phyloP scores from a whole-genome alignment of 257 asterid species.

The Coffea canephora region DNA sequence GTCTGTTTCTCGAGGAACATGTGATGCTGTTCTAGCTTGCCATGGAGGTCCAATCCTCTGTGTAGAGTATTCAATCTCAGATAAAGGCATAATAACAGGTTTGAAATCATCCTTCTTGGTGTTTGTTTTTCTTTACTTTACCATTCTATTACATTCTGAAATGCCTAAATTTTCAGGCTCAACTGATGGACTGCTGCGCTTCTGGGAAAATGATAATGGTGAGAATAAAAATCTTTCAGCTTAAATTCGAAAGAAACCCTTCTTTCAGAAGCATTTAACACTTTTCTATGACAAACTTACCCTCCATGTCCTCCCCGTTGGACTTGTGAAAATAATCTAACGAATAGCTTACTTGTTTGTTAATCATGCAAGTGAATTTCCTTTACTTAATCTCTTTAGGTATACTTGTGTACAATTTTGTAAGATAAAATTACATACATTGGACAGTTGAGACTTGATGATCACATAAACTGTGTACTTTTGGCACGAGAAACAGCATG shows the following conservation, averaged over 20 bases:
- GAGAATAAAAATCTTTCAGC: conserved; percentile 26
- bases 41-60: conserved; percentile 91
- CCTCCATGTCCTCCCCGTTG: neutral
- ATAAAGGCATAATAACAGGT: conserved; percentile 94
- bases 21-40: conserved; percentile 94
- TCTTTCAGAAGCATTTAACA: neutral
- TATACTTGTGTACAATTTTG: too few relatives aligned
- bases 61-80: conserved; percentile 82
- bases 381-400: neutral
- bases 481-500: neutral
- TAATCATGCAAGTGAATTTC: neutral
- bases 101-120: conserved; percentile 12
- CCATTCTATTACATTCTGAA: conserved; percentile 11
- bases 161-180: conserved; percentile 58
- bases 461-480: neutral
- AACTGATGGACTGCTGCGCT: conserved; percentile 83
- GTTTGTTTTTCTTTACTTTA: neutral
- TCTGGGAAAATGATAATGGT: conserved; percentile 97
- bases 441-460: neutral
- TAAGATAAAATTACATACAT: neutral
- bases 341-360: neutral
- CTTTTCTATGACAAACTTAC: neutral
- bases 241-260: neutral
- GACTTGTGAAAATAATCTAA: neutral
- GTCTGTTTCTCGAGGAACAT: conserved; percentile 89